Conservation (phyloP, 495 filamentous ascomycete genomes). For the Talaromyces adpressus region DNA sequence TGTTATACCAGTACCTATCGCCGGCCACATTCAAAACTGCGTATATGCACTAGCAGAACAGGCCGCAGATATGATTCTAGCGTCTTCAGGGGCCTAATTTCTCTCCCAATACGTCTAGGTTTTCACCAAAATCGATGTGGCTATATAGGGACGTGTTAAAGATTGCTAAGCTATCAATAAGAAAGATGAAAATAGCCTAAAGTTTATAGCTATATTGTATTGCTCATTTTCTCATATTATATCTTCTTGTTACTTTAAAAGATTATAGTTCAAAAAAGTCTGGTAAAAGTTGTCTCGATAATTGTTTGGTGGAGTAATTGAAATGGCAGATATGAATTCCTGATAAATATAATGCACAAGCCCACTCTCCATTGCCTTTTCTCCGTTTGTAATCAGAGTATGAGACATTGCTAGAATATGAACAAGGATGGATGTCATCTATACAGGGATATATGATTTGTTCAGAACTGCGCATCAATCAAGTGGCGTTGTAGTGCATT, state of each 20-base stretch:
- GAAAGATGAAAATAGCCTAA: not conserved
- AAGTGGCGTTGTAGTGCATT: too few species aligned
- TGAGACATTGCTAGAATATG: too few species aligned
- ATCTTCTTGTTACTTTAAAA: not conserved
- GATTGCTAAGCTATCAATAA: not conserved
- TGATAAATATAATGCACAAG: too few species aligned
- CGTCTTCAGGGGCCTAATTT: not conserved
- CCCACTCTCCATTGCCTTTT: too few species aligned
- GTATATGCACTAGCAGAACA: slow-evolving; percentile 24
- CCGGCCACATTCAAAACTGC: slow-evolving; percentile 32
- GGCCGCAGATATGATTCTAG: slow-evolving; percentile 9
- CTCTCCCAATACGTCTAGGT: not conserved
- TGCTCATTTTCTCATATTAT: not conserved
- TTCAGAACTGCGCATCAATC: too few species aligned
- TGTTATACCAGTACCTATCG: slow-evolving; percentile 51
- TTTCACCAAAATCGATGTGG: not conserved
- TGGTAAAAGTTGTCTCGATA: too few species aligned
- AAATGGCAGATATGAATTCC: too few species aligned
- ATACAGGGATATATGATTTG: too few species aligned
- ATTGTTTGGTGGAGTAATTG: too few species aligned
- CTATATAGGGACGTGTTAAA: not conserved
- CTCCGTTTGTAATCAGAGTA: too few species aligned
- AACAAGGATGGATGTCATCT: too few species aligned
- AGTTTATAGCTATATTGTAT: not conserved
- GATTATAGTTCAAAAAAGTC: not conserved